Base-by-base conservation (phyloP, 106 monocot genomes). In the Dioscorea zingiberensis region DNA sequence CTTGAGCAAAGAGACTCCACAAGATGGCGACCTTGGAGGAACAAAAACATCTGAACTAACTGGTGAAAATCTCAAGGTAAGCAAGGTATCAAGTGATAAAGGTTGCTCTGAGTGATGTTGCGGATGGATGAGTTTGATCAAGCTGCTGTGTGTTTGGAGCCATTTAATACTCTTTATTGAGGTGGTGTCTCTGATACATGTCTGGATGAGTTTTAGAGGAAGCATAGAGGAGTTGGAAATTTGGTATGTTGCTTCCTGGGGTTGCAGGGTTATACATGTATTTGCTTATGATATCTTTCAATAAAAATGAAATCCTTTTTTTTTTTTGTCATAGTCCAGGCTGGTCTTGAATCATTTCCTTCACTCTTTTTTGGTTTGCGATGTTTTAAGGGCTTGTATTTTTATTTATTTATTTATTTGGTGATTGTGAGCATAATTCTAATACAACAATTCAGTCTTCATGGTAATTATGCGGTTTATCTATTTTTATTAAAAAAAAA, bases 1-100 rank as follows among this genome's bases (percentile, higher is more conserved):
- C 49, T 29, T 64, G 67, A 85, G 48, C 67, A 74, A 71, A 38
- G 85, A 81, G 26, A 30, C 61, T 28, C 44, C 28, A 38, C 38
- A 38, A 16, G 29, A 73, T n/a, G 66, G 62, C 29, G 62, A 38
- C 19, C 59, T 23, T 44, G 80, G 30, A 21, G 74, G 66, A 38
- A 27, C 13, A 21, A 80, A 71, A 26, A 19, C 27, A 44, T 25
- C 66, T 16, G 57, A 74, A 7, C 71, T 69, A 38, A 78, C 62
- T 53, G 27, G 61, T 60, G 64, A n/a, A 22, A 58, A 25, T 19
- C 65, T 57, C 57, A 75, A 78, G 65, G 62, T 73, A 58, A 54
- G 58, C 4, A 76, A 75, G 30, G 29, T 44, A 44, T 60, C 64
- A 46, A 64, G 25, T 27, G 82, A 83, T 59, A 87, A 70, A 48